Evolutionary conservation across 108 stramenopile genomes (phyloP), one percentile per base, ranked within the genome.

Genomic region (Skeletonema potamos): DNA sequence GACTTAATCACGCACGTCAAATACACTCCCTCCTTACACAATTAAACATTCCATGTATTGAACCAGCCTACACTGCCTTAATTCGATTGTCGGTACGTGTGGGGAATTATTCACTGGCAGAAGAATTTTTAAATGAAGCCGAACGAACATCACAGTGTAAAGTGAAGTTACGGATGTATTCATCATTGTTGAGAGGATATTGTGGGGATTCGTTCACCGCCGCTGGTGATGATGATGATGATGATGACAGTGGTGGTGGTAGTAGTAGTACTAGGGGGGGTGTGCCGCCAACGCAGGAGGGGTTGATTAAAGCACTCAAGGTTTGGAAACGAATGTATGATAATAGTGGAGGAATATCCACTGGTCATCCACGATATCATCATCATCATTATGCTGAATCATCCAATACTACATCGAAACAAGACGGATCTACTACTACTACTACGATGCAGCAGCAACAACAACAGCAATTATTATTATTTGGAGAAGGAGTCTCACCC

Each of bases 1-100:
- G 94, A 15, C 72, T 79, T 27, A 43, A 83, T 32, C 85, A 83
- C 66, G 90, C 91, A 41, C 79, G 83, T 57, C 66, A 73, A n/a
- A 83, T 95, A n/a, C 82, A 91, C 66, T 43, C 78, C 17, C 77
- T 89, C 24, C 89, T 95, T 73, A 64, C 82, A n/a, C 41, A 27
- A 0, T 58, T 87, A 9, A 70, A 84, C 26, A 70, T 91, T 2
- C 90, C 90, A 9, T 72, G 90, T 68, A 92, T 77, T 24, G 94
- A 95, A 74, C 86, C 85, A 15, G 89, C 91, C 37, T 95, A 84
- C 54, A 86, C 90, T 18, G 91, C 94, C 15, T 68, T 95, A 51
- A 78, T 95, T 27, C 92, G 92, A 43, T 65, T 95, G 0, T 54
- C 87, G 28, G 82, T 82, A 5, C 82, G 82, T 67, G 76, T 58